Evolutionary conservation across 1,139 yeast genomes (phyloP), one percentile per base, ranked within the genome.

Genomic region (Candida sp.): DNA sequence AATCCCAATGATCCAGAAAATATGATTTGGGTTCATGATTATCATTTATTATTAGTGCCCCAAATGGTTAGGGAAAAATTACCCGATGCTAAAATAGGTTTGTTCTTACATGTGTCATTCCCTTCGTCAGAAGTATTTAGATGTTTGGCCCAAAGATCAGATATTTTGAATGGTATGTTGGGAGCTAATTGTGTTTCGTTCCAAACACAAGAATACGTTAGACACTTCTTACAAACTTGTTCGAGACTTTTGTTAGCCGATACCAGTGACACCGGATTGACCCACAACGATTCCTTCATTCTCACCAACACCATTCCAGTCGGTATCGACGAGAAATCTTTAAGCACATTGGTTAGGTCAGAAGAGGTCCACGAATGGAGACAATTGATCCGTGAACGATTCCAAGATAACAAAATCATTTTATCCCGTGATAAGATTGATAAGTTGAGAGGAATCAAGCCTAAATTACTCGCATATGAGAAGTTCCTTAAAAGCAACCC

Each of bases 71-170:
- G 97, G 51, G 75, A 81, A 45, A 67, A 75, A 50, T 64, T 90
- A 22, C 97, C 97, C 11, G 63, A 80, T 47, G 98, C 96, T 4
- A 82, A 87, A 52, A 90, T 95, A 54, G 98, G 97, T 0, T 84
- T 93, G 54, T 93, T 89, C 64, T 70, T 93, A 45, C 99, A 95
- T 58, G 90, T 93, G 21, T 87, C 98, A 1, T 93, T 93, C 70
- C 99, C 99, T 5, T 87, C 97, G 2, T 84, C 95, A 40, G 99
- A 93, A 63, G 96, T 93, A 4, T 95, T 93, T 66, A 76, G 98
- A 51, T 91, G 98, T 58, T 76, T 93, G 50, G 97, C 98, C 1
- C 95, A 89, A 57, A 76, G 99, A 55, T 82, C 79, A 43, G 79
- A 79, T 25, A 73, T 95, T 21, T 70, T 95, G 22, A 77, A 79